phyloP scores from a whole-genome alignment of 225 moss, liverwort and hornwort genomes.

The Physcomitrium patens region DNA sequence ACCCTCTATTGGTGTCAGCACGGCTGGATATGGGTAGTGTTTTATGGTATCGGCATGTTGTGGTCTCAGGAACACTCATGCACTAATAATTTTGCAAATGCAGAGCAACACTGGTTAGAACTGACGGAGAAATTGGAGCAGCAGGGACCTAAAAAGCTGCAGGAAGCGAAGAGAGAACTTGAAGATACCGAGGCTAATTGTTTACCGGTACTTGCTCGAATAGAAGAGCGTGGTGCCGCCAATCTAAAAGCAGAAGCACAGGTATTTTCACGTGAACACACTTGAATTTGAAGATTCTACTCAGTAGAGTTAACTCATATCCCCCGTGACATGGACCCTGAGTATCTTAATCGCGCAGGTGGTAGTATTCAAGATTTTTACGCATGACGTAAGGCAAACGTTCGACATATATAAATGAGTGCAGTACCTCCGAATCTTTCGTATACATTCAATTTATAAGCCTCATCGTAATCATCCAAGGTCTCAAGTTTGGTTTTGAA shows the following conservation, averaged over 20 bases:
- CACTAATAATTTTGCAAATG: neutral
- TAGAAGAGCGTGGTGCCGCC: slow-evolving; percentile 56
- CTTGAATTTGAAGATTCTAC: neutral
- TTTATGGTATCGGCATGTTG: slow-evolving; percentile 7
- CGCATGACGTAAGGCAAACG: slow-evolving; percentile 1
- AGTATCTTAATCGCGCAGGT: slow-evolving; percentile 15
- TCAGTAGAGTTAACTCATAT: slow-evolving; percentile 23
- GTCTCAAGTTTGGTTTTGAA: neutral
- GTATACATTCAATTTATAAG: slow-evolving; percentile 1
- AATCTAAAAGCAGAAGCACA: slow-evolving; percentile 56
- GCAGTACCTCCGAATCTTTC: neutral
- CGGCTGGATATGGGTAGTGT: slow-evolving; percentile 13
- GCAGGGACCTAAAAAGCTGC: slow-evolving; percentile 43
- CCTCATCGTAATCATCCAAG: neutral
- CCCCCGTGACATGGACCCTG: neutral
- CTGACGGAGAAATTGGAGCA: slow-evolving; percentile 66
- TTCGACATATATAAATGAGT: slow-evolving; percentile 2
- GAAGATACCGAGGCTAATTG: slow-evolving; percentile 48
- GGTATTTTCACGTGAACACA: slow-evolving; percentile 29
- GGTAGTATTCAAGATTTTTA: neutral
- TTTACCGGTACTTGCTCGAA: slow-evolving; percentile 50
- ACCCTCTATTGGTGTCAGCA: neutral
- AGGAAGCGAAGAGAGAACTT: slow-evolving; percentile 55
- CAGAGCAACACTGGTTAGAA: slow-evolving; percentile 69
- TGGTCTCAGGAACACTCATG: slow-evolving; percentile 19